Evolutionary conservation across 1,139 yeast species (phyloP), one percentile per base, ranked within the genome.

Genomic region (Yamadazyma kanchanaburiensis): DNA sequence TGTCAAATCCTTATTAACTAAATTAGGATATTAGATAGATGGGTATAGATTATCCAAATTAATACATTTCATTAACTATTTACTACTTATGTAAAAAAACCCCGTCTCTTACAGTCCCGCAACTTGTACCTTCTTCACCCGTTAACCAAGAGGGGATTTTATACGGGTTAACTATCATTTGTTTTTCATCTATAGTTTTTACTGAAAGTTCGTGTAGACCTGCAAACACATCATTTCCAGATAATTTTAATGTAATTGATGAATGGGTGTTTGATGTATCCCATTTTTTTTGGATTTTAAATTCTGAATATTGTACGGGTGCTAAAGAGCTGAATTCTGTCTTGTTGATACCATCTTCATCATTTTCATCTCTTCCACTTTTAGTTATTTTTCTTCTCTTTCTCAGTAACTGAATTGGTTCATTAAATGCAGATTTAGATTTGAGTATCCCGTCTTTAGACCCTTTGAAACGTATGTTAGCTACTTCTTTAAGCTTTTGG

Each of bases 201-300:
- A 55, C 77, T n/a, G 88, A 75, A 21, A 86, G 60, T 43, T 83
- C 80, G 50, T 84, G 88, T 24, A 87, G 47, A 0, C 95, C 96
- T 2, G 77, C 94, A 66, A 80, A 84, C 1, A 87, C 74, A 50
- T 87, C 94, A n/a, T 63, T 58, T 0, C 96, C 96, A 3, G 70
- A 61, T 5, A 86, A 51, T 35, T 70, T 66, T 16, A 86, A 37
- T 14, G 64, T 68, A 3, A 84, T 56, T 3, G 47, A 43, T 12
- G 61, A 46, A 15, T 34, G 28, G 2, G 39, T 38, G 5, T 40
- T 42, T 10, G 18, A 13, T 5, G 9, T 23, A 22, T 22, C 21
- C 14, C 15, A 24, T 15, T 53, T 43, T 38, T 60, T 65, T 30
- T 53, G 46, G 1, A 80, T 32, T 4, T 49, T 45, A 39, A 70